Conservation (phyloP, 164 flowering plant genomes). For the Nymphaea thermarum region DNA sequence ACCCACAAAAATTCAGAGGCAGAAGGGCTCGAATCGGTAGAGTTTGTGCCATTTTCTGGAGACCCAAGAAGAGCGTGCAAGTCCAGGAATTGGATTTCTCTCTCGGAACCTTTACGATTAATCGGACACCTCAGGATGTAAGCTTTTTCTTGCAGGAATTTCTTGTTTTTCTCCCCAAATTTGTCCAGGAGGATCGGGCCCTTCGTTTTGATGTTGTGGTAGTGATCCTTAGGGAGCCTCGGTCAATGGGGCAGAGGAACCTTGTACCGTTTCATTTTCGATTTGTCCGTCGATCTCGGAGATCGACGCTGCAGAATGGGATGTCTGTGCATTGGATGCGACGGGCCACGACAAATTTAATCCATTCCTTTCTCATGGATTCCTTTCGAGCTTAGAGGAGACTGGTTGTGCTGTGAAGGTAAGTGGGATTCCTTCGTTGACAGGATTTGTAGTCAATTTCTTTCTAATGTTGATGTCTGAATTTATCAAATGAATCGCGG, state of each 20-base stretch:
- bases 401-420: conserved; percentile 81
- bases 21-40: conserved; percentile 3
- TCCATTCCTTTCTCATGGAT: conserved; percentile 79
- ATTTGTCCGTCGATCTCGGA: conserved; percentile 62
- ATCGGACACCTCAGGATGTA: conserved; percentile 43
- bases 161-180: conserved; percentile 4
- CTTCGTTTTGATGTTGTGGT: conserved; percentile 3
- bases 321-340: conserved; percentile 70
- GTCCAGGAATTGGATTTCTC: conserved; percentile 26
- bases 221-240: conserved; percentile 22
- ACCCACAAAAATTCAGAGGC: neutral
- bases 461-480: neutral
- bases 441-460: neutral
- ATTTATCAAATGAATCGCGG: neutral
- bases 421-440: neutral
- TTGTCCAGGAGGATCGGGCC: neutral
- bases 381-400: conserved; percentile 88
- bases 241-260: neutral
- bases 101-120: conserved; percentile 43
- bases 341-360: conserved; percentile 55
- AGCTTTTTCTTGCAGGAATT: conserved; percentile 6
- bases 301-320: conserved; percentile 62
- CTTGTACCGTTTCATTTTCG: neutral
- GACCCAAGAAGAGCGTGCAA: conserved; percentile 38
- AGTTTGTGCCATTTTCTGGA: conserved; percentile 69